These are phyloP conservation scores for Daldinia grandis DNA, from an alignment of 495 filamentous ascomycete genomes.

Conservation along the genomic window DNA sequence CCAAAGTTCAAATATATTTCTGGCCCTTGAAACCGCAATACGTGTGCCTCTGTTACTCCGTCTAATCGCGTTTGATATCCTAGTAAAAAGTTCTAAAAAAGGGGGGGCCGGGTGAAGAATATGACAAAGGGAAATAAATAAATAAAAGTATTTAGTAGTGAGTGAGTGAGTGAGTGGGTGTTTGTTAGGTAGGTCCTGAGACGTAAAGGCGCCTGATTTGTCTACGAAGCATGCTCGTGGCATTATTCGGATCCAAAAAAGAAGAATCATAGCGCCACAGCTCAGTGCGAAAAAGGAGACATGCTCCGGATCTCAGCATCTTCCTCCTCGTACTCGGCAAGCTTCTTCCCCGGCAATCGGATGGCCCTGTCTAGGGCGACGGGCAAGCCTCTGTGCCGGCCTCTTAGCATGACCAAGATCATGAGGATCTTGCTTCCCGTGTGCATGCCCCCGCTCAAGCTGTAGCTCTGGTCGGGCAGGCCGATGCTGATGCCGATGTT, in stretches of 20 bases:
- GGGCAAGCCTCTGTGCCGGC: conserved; percentile 79
- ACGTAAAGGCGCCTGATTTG: neutral
- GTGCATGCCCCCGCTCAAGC: conserved; percentile 77
- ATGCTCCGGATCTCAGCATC: conserved; percentile 49
- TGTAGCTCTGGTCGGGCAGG: conserved; percentile 70
- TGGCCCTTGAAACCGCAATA: neutral
- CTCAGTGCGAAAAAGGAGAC: conserved; percentile 18
- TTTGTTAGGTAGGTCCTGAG: too few relatives aligned
- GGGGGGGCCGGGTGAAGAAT: neutral
- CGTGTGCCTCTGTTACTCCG: neutral
- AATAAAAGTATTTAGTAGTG: neutral
- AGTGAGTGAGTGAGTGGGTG: too few relatives aligned
- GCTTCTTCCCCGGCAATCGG: conserved; percentile 68
- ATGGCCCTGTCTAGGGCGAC: conserved; percentile 83
- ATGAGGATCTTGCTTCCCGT: conserved; percentile 77
- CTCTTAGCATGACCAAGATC: conserved; percentile 79
- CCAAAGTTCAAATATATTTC: neutral
- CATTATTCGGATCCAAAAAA: neutral
- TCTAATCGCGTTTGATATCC: neutral
- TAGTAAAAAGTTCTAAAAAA: neutral
- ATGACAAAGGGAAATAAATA: neutral
- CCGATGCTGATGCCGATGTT: conserved; percentile 84
- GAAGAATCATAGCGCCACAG: neutral
- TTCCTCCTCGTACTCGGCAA: conserved; percentile 56
- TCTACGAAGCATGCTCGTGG: neutral